phyloP scores from a whole-genome alignment of 192 early-diverging fungal genomes.

The Thoreauomyces humboldtii region DNA sequence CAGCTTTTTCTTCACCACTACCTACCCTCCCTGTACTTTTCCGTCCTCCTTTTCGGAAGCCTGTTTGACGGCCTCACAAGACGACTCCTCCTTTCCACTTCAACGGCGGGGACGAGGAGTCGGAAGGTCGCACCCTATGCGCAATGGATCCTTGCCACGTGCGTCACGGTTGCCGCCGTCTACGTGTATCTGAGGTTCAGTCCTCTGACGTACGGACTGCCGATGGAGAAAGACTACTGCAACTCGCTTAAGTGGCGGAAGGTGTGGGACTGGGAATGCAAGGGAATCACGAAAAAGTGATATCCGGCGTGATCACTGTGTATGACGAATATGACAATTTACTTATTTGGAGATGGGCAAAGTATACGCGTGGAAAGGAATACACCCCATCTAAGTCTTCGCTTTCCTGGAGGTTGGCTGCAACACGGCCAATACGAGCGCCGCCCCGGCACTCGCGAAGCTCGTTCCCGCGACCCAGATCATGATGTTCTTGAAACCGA shows the following conservation, averaged over 20 bases:
- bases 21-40: slow-evolving; percentile 88
- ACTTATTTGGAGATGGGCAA: too few species aligned
- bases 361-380: too few species aligned
- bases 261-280: slow-evolving; percentile 84
- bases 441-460: neutral
- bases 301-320: too few species aligned
- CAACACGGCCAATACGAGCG: neutral
- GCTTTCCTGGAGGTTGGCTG: neutral
- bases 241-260: slow-evolving; percentile 72
- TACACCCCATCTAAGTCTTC: too few species aligned
- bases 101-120: too few species aligned
- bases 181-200: slow-evolving; percentile 67
- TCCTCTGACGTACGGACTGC: slow-evolving; percentile 80
- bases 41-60: slow-evolving; percentile 68
- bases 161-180: slow-evolving; percentile 51
- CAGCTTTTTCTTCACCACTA: slow-evolving; percentile 90
- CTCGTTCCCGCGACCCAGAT: neutral
- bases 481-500: neutral
- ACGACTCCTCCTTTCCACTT: slow-evolving; percentile 30
- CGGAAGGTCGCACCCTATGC: neutral
- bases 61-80: slow-evolving; percentile 72
- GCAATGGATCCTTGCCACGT: slow-evolving; percentile 24
- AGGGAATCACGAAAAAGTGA: too few species aligned
- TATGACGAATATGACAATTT: too few species aligned
- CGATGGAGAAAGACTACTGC: slow-evolving; percentile 75